A percentile compares a stretch with the other conserved stretches of the same genome.
Evolutionary conservation across 257 asterid species (phyloP).

Genomic region (Rehmannia glutinosa): DNA sequence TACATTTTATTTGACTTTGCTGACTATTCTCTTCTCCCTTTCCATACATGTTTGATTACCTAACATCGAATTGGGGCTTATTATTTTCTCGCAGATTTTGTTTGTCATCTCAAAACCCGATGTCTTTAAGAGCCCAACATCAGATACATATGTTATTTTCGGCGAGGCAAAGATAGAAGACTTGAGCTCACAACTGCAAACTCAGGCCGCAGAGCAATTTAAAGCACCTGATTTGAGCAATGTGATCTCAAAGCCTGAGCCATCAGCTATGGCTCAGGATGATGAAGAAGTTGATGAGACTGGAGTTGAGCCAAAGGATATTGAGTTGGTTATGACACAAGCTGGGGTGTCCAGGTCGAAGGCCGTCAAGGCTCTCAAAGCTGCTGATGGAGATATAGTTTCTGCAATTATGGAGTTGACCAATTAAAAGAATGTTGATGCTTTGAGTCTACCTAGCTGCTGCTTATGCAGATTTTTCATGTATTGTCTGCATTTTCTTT

Average conservation of each 20-base stretch:
- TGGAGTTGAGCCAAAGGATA: constrained; percentile 57
- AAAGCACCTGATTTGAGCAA: constrained; percentile 63
- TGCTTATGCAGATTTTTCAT: not conserved
- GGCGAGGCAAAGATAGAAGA: constrained; percentile 91
- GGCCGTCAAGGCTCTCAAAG: constrained; percentile 80
- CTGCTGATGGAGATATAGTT: constrained; percentile 57
- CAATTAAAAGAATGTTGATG: constrained; percentile 29
- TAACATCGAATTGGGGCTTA: not conserved
- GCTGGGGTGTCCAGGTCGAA: constrained; percentile 63
- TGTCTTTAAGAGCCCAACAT: constrained; percentile 75
- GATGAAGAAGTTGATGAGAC: constrained; percentile 70
- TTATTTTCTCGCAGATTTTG: constrained; percentile 40
- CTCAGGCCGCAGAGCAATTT: constrained; percentile 84
- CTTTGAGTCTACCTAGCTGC: not conserved
- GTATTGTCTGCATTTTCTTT: not conserved
- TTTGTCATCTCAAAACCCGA: constrained; percentile 78
- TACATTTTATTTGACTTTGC: not conserved
- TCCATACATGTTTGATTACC: not conserved
- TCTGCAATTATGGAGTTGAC: constrained; percentile 68
- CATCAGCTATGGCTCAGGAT: constrained; percentile 36
- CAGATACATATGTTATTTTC: constrained; percentile 68
- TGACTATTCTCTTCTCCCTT: not conserved
- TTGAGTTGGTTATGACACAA: constrained; percentile 71
- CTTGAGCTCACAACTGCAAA: constrained; percentile 79
- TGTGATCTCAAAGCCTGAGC: constrained; percentile 45